Percentiles rank a stretch among this genome's conserved stretches.
Conservation (phyloP, 2,329 filamentous ascomycete species). For the Dactylellina drechsleri region DNA sequence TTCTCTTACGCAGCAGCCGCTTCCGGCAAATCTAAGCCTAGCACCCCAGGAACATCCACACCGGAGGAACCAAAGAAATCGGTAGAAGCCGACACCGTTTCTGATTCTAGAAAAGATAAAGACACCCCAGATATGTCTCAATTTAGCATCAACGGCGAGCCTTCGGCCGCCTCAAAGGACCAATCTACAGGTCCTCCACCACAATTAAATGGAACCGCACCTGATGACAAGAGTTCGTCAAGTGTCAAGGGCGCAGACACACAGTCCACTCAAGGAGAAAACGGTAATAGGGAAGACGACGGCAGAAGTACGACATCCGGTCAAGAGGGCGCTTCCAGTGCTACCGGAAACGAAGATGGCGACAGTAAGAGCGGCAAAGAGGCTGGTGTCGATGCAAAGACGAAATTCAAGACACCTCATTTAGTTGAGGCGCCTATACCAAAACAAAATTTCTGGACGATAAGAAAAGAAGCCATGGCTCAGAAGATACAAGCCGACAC, state of each 20-base stretch:
- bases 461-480: constrained; percentile 45
- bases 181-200: constrained; percentile 17
- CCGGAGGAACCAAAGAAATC: constrained; percentile 46
- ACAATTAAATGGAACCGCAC: constrained; percentile 31
- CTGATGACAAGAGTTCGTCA: constrained; percentile 30
- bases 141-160: constrained; percentile 35
- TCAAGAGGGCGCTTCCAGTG: constrained; percentile 46
- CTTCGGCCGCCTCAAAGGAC: constrained; percentile 32
- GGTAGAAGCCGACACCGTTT: constrained; percentile 58
- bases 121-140: constrained; percentile 58
- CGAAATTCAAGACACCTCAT: constrained; percentile 50
- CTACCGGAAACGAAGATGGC: constrained; percentile 39
- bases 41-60: constrained; percentile 33
- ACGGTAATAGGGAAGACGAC: constrained; percentile 45
- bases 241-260: constrained; percentile 35
- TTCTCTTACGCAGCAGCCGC: constrained; percentile 59
- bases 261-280: constrained; percentile 35
- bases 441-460: constrained; percentile 47
- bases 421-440: constrained; percentile 50
- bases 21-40: constrained; percentile 56
- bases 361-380: constrained; percentile 49
- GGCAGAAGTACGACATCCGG: constrained; percentile 38
- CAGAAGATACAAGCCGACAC: constrained; percentile 34
- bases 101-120: constrained; percentile 62
- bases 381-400: constrained; percentile 36